Evolutionary conservation across 2,329 filamentous ascomycete species (phyloP), one percentile per base, ranked within the genome.

Genomic region (Hirsutella thompsonii): DNA sequence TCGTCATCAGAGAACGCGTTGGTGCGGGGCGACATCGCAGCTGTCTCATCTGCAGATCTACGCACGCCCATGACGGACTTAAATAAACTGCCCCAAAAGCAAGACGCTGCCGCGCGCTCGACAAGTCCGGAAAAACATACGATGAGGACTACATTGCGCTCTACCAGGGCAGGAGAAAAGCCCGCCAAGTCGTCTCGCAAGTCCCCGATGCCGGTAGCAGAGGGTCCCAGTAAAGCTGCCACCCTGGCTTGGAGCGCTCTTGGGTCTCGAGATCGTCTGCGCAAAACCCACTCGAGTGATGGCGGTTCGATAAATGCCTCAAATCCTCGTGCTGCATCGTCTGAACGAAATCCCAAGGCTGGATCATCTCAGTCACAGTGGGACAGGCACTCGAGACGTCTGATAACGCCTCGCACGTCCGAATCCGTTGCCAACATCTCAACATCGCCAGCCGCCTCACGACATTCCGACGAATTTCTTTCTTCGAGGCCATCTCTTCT

Each of bases 141-240:
- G 1, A 74, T 81, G 71, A 66, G 74, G 41, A 78, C 75, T 10
- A 81, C 77, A 1, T 52, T 81, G 9, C 69, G 77, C 37, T 65
- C 70, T 8, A 62, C 61, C 5, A 70, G 66, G 47, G 50, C 59
- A 18, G 52, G 58, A 34, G 66, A 76, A 10, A 69, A 64, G 49
- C 44, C 58, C 5, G 43, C 52, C 2, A 70, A 62, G 44, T 42
- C 59, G 11, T 51, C 55, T 8, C 64, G 66, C 20, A 64, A 65
- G 38, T 55, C 65, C 26, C 55, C 63, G 9, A 70, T 60, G 43
- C 53, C 60, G 41, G 58, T 59, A 16, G 58, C 59, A 29, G 74
- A 76, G 41, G 70, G 76, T 1, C 70, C 77, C 11, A 80, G 69
- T 55, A 79, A 76, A 52, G 79, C 79, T 33, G 79, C 79, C 20